phyloP scores from a whole-genome alignment of 1,139 yeast species.

The Kodamaea anthophila region DNA sequence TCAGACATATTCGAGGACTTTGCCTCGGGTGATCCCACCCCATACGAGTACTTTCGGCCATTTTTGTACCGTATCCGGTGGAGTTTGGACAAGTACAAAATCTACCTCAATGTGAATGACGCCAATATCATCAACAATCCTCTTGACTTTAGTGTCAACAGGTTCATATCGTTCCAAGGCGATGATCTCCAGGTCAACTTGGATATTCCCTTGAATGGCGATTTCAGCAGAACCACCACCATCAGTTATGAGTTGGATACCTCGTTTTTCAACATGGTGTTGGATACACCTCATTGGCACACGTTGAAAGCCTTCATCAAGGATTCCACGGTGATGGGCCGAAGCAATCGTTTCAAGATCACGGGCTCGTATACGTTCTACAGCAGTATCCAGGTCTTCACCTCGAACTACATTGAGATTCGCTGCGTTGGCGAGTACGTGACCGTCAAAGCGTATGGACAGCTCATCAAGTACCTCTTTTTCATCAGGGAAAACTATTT shows the following conservation, averaged over 20 bases:
- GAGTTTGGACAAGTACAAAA: constrained; percentile 49
- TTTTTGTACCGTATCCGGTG: constrained; percentile 57
- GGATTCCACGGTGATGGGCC: constrained; percentile 54
- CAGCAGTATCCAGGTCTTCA: constrained; percentile 52
- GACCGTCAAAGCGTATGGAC: constrained; percentile 72
- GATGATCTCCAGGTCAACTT: constrained; percentile 44
- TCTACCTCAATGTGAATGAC: constrained; percentile 78
- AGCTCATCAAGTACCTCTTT: constrained; percentile 66
- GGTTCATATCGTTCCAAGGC: constrained; percentile 70
- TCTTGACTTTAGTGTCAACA: constrained; percentile 72
- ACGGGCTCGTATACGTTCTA: constrained; percentile 64
- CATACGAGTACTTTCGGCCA: constrained; percentile 74
- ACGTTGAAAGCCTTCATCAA: constrained; percentile 69
- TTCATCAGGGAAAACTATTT: constrained; percentile 83
- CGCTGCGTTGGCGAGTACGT: constrained; percentile 62
- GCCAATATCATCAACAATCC: constrained; percentile 86
- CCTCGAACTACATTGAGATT: constrained; percentile 64
- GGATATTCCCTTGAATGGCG: constrained; percentile 55
- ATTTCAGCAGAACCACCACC: constrained; percentile 51
- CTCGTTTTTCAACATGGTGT: constrained; percentile 52
- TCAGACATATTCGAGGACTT: constrained; percentile 75
- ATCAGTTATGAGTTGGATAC: constrained; percentile 52
- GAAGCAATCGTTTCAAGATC: constrained; percentile 54
- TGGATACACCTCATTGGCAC: constrained; percentile 90
- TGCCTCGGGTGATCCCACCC: constrained; percentile 62